Evolutionary conservation across 1,139 yeast species (phyloP), one percentile per base, ranked within the genome.

Genomic region (Arxiozyma slooffiae): DNA sequence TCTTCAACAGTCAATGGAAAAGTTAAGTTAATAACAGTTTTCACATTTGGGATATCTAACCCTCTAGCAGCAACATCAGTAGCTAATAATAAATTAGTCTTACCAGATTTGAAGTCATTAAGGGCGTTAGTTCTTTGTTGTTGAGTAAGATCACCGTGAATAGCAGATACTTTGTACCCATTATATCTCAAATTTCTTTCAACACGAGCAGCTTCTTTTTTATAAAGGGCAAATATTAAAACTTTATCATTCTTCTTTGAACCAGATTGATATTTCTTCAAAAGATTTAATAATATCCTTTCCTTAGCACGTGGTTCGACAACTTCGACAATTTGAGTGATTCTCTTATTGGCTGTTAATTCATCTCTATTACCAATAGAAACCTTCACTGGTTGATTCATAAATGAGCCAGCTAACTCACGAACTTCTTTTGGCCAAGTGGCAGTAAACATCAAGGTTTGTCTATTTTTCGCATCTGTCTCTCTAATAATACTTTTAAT

Each of bases 11-110:
- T 92, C 62, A 94, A 78, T 48, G 99, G 99, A 82, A 92, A 92
- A 4, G 98, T 92, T 69, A 94, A 76, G 69, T 92, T 92, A 67
- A 92, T 89, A 47, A 92, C 99, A 34, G 89, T 87, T 69, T 90
- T 92, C 58, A 92, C 99, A 60, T 94, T 88, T 48, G 99, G 98
- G 60, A 92, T 92, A 70, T 92, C 99, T 60, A 92, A 78, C 56
- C 99, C 99, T 73, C 99, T 81, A 38, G 98, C 98, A 44, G 99
- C 99, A 50, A 92, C 99, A 73, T 94, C 98, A 1, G 99, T 92
- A 38, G 99, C 99, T 61, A 92, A 76, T 66, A 92, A 72, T 50
- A 92, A 73, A 61, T 79, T 83, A 53, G 85, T 77, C 49, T 77
- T 77, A 42, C 98, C 98, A 36, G 76, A 68, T 70, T 94, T 94